Evolutionary conservation across 176 grass and related monocot species (phyloP).

Genomic region (Oryza meyeriana): DNA sequence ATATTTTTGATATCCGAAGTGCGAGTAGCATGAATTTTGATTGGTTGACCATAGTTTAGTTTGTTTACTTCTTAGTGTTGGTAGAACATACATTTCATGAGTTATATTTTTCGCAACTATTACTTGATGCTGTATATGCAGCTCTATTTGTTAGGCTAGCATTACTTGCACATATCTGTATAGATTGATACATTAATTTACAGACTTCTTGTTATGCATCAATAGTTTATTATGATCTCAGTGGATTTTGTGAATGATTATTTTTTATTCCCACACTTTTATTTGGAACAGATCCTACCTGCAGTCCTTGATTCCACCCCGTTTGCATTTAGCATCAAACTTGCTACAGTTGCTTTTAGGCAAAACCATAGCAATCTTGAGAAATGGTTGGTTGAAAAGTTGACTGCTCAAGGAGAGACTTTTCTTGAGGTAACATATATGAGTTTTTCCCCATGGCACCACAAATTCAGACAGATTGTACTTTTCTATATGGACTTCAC

Average conservation of each 20-base stretch:
- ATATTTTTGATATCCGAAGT: not conserved
- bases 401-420: conserved; percentile 49
- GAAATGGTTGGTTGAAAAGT: conserved; percentile 86
- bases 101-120: not conserved
- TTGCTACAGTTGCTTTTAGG: conserved; percentile 63
- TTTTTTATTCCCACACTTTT: conserved; percentile 22
- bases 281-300: conserved; percentile 71
- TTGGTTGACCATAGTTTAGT: not conserved
- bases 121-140: not conserved
- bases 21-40: conserved; percentile 1
- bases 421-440: conserved; percentile 77
- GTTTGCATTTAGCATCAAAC: conserved; percentile 73
- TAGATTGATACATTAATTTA: not conserved
- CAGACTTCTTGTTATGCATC: not conserved
- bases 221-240: not conserved
- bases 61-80: not conserved
- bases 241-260: not conserved
- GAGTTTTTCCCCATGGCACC: not conserved
- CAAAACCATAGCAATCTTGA: conserved; percentile 81
- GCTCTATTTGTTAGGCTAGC: not conserved
- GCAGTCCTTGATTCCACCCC: conserved; percentile 65
- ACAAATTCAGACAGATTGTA: not conserved
- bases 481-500: not conserved
- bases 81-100: not conserved
- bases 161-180: not conserved